These are phyloP conservation scores for Dillenia suffruticosa DNA, from an alignment of 164 flowering plant species.

Conservation along the genomic window DNA sequence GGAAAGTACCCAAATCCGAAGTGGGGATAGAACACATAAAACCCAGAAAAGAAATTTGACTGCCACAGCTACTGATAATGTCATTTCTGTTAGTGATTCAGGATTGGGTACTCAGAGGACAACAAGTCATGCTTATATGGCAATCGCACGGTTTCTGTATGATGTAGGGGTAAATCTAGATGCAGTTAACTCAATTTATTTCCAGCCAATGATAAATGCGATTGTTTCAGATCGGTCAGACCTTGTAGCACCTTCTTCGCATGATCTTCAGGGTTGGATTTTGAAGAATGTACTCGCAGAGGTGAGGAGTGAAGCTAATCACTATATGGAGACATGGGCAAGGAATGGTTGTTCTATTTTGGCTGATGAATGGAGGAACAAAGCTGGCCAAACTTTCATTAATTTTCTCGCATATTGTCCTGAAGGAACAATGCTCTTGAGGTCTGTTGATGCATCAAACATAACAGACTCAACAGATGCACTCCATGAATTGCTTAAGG, in stretches of 20 bases:
- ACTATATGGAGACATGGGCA: constrained; percentile 34
- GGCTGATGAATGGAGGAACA: constrained; percentile 42
- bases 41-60: constrained; percentile 8
- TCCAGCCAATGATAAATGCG: constrained; percentile 44
- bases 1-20: no score
- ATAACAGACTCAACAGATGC: constrained; percentile 21
- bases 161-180: constrained; percentile 34
- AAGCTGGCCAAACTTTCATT: constrained; percentile 17
- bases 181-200: constrained; percentile 36
- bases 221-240: constrained; percentile 48
- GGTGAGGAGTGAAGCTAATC: constrained; percentile 23
- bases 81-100: constrained; percentile 11
- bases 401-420: constrained; percentile 35
- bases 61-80: constrained; percentile 26
- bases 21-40: no score
- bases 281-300: constrained; percentile 28
- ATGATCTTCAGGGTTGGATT: constrained; percentile 28
- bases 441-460: constrained; percentile 43
- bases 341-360: constrained; percentile 43
- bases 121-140: constrained; percentile 36
- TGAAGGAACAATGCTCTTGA: constrained; percentile 33
- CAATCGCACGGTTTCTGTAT: constrained; percentile 41
- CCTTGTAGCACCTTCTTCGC: constrained; percentile 36
- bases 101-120: constrained; percentile 29
- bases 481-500: constrained; percentile 29